Evolutionary conservation across 2,329 filamentous ascomycete genomes (phyloP).

Genomic region (Domatiomyces catenatus): DNA sequence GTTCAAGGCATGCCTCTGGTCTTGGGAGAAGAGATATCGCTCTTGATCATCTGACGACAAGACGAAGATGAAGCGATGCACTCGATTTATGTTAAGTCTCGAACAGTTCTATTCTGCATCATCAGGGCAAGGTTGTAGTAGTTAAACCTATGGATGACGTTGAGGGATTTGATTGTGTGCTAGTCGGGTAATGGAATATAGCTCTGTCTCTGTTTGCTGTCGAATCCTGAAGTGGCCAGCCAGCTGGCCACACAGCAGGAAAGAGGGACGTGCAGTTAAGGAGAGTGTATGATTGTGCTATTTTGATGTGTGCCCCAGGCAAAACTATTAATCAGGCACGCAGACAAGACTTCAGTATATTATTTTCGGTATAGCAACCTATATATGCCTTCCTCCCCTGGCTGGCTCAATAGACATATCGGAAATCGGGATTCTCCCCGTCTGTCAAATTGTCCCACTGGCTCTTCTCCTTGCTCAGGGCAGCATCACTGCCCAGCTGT

Average conservation of each 20-base stretch:
- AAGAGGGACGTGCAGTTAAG: too few relatives aligned
- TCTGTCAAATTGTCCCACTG: slow-evolving; percentile 19
- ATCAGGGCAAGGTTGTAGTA: not conserved
- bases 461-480: slow-evolving; percentile 1
- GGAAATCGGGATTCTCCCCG: slow-evolving; percentile 20
- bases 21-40: not conserved
- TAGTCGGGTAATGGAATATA: not conserved
- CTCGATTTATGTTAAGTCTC: not conserved
- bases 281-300: too few relatives aligned
- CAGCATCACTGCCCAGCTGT: not conserved
- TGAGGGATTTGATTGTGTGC: not conserved
- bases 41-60: not conserved
- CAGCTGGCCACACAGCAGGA: too few relatives aligned
- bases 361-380: too few relatives aligned
- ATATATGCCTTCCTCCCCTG: not conserved
- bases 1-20: not conserved
- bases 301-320: too few relatives aligned
- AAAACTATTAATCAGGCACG: too few relatives aligned
- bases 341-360: too few relatives aligned
- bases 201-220: not conserved
- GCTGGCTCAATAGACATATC: slow-evolving; percentile 4
- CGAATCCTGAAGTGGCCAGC: not conserved
- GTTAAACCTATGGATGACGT: not conserved
- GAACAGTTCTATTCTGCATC: not conserved
- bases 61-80: not conserved